Percentiles rank a stretch among this genome's conserved stretches.
These are phyloP conservation scores for Melanomma pulvis-pyrius DNA, from an alignment of 495 filamentous ascomycete species.

Conservation along the genomic window DNA sequence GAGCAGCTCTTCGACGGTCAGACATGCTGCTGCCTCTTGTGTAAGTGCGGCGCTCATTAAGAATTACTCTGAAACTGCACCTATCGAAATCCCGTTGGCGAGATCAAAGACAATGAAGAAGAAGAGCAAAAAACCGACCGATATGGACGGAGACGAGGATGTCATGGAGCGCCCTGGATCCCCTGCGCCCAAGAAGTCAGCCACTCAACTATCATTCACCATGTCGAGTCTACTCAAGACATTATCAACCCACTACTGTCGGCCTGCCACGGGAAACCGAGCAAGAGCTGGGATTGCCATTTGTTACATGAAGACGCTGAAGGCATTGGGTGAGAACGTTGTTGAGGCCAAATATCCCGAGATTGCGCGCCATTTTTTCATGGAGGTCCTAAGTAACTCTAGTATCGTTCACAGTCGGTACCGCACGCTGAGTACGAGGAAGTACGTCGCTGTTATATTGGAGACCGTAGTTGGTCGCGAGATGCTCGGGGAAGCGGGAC, in stretches of 20 bases:
- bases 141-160: slow-evolving; percentile 74
- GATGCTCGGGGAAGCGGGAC: slow-evolving; percentile 85
- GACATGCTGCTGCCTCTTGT: slow-evolving; percentile 86
- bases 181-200: slow-evolving; percentile 69
- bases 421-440: slow-evolving; percentile 79
- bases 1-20: slow-evolving; percentile 68
- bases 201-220: slow-evolving; percentile 69
- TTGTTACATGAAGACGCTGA: slow-evolving; percentile 81
- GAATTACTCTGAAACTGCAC: slow-evolving; percentile 67
- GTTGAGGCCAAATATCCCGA: slow-evolving; percentile 78
- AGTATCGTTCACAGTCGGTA: slow-evolving; percentile 84
- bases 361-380: slow-evolving; percentile 78
- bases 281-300: slow-evolving; percentile 80
- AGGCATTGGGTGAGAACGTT: slow-evolving; percentile 70
- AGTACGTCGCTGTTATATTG: slow-evolving; percentile 80
- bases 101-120: slow-evolving; percentile 75
- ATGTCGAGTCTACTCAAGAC: slow-evolving; percentile 79
- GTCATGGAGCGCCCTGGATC: slow-evolving; percentile 71
- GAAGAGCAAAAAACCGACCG: slow-evolving; percentile 69
- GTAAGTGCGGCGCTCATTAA: slow-evolving; percentile 78
- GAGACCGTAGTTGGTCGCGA: slow-evolving; percentile 80
- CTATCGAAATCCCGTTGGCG: slow-evolving; percentile 52
- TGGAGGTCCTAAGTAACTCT: slow-evolving; percentile 75
- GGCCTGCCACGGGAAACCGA: slow-evolving; percentile 76
- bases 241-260: slow-evolving; percentile 79